Base-by-base conservation (phyloP, 2,329 filamentous ascomycete species). In the Penicillium nordicum region DNA sequence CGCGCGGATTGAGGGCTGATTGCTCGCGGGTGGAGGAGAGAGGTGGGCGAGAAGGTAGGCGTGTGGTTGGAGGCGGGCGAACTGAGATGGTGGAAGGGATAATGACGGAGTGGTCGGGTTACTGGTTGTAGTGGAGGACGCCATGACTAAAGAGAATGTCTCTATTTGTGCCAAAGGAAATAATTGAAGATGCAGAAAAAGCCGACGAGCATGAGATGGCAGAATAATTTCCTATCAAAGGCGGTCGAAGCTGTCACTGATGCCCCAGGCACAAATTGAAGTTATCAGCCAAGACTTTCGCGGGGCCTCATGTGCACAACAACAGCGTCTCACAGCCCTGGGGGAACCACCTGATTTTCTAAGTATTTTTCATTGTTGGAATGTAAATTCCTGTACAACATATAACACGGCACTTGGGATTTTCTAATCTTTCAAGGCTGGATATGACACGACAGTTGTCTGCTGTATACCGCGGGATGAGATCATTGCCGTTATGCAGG, bases 1-100 rank as follows among this genome's bases (percentile, higher is more conserved):
- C 69, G 92, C 90, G 68, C 94, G 89, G 43, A 84, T 79, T 2
- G 88, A 81, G 50, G 82, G 77, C 55, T 79, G 75, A 51, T 76
- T 72, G 62, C 78, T 77, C 27, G 78, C 59, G 49, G 78, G 66
- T 30, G 78, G 67, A 34, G 87, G 83, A 61, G 88, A 83, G 67
- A 97, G 88, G 74, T 95, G 94, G 50, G 92, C 90, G 70, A 95
- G 88, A 59, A 97, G 87, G 77, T 90, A 97, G 9, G 91, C 88
- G 64, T 91, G 88, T 5, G 94, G 92, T 36, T 91, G 91, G 70
- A 97, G 87, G 69, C 92, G 92, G 57, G 92, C 90, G 75, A 96
- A 96, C 62, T 77, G 74, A 8, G 67, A 90, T 87, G 64, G 88
- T 79, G 68, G 88, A 74, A 60, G 86, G 74, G 72, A 86, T 75